Base-by-base conservation (phyloP, 305 asterid genomes). In the Fraxinus nigra region DNA sequence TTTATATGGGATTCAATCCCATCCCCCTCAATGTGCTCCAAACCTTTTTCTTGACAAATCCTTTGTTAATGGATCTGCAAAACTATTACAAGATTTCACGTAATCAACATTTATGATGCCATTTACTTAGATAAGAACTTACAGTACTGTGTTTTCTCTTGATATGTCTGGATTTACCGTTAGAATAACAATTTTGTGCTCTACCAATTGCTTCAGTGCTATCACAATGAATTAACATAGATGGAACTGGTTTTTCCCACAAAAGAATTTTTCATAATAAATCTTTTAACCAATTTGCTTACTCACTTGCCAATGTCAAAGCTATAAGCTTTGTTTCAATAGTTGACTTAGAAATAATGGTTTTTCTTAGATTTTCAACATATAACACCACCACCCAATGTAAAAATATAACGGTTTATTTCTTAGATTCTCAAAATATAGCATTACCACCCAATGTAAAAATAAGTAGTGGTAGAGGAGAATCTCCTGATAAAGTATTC, bases 51-150 rank as follows among this genome's bases (percentile, higher is more conserved):
- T 72, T 22, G 65, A 28, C 3, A 80, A 33, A 1, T 7, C 22
- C 34, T 80, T 80, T 3, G 67, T 72, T 24, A 72, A 51, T 6
- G 34, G 78, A 80, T 80, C 14, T 26, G 35, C 72, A 13, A 80
- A 4, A 72, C 72, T 40, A 26, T 48, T 26, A 28, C 11, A 20
- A 14, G 82, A 80, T 14, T 67, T 46, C 22, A 67, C 43, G 69
- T 37, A 63, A 11, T 14, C 18, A 13, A 48, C 18, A 48, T 13
- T 34, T 30, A 79, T 48, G n/a, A 40, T 79, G 11, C 5, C 4
- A 79, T 30, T 26, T 26, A 14, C 78, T 37, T 38, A 38, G 2
- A 38, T 28, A 78, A 13, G 16, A 16, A 56, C 80, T 16, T 28
- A 77, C 70, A 48, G 9, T 22, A 22, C 24, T 14, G 1, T 51